phyloP scores from a whole-genome alignment of 2,329 filamentous ascomycete species.

The Fusarium chlamydosporum region DNA sequence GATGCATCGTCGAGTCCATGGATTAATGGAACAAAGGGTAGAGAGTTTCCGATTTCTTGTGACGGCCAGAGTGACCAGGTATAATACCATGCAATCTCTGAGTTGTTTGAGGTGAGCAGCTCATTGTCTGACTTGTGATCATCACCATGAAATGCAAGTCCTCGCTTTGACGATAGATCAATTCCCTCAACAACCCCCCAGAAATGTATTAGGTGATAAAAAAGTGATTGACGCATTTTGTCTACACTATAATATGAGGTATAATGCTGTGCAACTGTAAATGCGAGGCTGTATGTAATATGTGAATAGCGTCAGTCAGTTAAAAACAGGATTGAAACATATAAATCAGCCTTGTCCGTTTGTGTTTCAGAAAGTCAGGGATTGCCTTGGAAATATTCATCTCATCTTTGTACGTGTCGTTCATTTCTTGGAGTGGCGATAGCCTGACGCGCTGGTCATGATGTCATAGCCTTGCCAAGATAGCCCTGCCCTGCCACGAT shows the following conservation, averaged over 20 bases:
- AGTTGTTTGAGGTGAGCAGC: constrained; percentile 56
- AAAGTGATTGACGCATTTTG: constrained; percentile 27
- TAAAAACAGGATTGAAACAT: constrained; percentile 34
- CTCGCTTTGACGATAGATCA: constrained; percentile 44
- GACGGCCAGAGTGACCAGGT: constrained; percentile 58
- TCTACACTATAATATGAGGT: too few species aligned
- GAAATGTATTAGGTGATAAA: constrained; percentile 15
- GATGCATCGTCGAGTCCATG: constrained; percentile 56
- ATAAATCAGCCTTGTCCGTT: constrained; percentile 2
- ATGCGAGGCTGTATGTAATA: constrained; percentile 2
- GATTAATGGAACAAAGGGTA: constrained; percentile 58
- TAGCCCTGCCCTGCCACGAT: constrained; percentile 24
- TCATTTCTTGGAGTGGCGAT: constrained; percentile 32
- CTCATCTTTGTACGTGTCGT: constrained; percentile 25
- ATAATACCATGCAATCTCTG: constrained; percentile 60
- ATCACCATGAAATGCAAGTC: constrained; percentile 47
- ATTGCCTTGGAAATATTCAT: constrained; percentile 26
- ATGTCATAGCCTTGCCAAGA: constrained; percentile 34
- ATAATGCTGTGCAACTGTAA: neutral
- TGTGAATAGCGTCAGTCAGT: neutral
- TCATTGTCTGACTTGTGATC: constrained; percentile 52
- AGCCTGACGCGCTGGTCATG: constrained; percentile 14
- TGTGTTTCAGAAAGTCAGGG: constrained; percentile 36
- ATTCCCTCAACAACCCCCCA: constrained; percentile 10
- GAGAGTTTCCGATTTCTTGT: constrained; percentile 40